Percentiles rank a stretch among this genome's conserved stretches.
Conservation (phyloP, 139 green algal genomes). For the Deuterostichococcus epilithicus region DNA sequence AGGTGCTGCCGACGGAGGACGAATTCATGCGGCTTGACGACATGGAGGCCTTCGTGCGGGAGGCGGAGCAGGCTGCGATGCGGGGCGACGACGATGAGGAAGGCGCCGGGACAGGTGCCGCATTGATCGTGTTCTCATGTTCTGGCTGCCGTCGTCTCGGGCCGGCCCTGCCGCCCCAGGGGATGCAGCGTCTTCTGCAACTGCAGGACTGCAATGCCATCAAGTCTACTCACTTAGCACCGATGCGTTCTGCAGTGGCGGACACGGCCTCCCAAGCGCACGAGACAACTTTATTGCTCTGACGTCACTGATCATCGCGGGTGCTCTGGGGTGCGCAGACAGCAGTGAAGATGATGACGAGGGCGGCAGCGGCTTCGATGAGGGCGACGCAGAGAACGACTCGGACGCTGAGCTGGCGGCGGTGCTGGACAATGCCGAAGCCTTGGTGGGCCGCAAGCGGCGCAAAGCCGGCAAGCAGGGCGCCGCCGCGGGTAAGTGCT, state of each 20-base stretch:
- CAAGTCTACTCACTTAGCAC: neutral
- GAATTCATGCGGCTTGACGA: conserved; percentile 77
- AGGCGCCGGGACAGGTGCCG: conserved; percentile 26
- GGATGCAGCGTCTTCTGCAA: neutral
- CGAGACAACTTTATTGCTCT: neutral
- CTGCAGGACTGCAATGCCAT: neutral
- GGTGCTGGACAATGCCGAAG: conserved; percentile 33
- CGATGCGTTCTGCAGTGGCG: neutral
- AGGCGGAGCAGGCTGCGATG: conserved; percentile 67
- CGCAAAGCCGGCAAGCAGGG: conserved; percentile 21
- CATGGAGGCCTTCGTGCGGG: conserved; percentile 85
- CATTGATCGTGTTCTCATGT: conserved; percentile 17
- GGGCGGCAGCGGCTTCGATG: neutral
- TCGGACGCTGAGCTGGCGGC: conserved; percentile 39
- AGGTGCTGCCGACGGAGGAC: conserved; percentile 47
- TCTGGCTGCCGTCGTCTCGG: no score
- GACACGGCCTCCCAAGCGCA: neutral
- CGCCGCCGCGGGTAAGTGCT: neutral
- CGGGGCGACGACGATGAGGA: conserved; percentile 30
- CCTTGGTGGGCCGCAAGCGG: neutral
- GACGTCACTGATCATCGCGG: neutral
- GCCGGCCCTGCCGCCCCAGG: neutral
- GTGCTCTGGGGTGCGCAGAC: neutral
- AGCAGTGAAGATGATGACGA: conserved; percentile 1
- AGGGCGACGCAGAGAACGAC: conserved; percentile 25